A percentile compares a stretch with the other conserved stretches of the same genome.
Evolutionary conservation across 139 green algal genomes (phyloP).

Genomic region (Tetradesmus lagerheimii): DNA sequence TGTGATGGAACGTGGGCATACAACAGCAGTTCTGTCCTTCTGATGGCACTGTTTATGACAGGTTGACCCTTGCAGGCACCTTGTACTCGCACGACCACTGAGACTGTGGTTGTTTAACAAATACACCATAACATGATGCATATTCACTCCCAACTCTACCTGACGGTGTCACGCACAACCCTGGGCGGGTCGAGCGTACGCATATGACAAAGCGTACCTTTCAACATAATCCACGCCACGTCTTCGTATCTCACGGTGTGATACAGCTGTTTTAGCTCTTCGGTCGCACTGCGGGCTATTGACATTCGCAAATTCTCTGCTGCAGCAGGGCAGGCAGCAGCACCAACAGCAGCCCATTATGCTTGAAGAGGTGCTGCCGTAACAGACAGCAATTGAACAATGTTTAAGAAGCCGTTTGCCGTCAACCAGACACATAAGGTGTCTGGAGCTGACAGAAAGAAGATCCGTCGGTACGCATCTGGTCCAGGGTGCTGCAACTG

Average conservation of each 20-base stretch:
- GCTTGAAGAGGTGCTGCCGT: not conserved
- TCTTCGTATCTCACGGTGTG: too few species aligned
- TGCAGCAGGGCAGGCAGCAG: not conserved
- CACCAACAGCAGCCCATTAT: not conserved
- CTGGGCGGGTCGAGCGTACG: not conserved
- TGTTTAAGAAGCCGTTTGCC: conserved; percentile 44
- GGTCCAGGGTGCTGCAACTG: not conserved
- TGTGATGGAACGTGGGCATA: not conserved
- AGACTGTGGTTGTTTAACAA: too few species aligned
- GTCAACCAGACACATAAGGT: conserved; percentile 56
- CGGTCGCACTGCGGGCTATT: too few species aligned
- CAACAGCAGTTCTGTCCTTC: not conserved
- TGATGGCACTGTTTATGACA: not conserved
- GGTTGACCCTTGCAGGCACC: not conserved
- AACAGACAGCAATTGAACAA: not conserved
- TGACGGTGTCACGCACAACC: not conserved
- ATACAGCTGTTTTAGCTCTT: too few species aligned
- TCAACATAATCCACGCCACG: too few species aligned
- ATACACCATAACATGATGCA: too few species aligned
- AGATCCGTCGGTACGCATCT: conserved; percentile 55
- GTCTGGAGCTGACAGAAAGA: conserved; percentile 69
- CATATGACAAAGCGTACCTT: too few species aligned
- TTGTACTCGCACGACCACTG: not conserved
- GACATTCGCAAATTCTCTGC: not conserved
- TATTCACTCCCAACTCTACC: too few species aligned